These are phyloP conservation scores for Spiromastix sp. DNA, from an alignment of 2,329 filamentous ascomycete species.

Conservation along the genomic window DNA sequence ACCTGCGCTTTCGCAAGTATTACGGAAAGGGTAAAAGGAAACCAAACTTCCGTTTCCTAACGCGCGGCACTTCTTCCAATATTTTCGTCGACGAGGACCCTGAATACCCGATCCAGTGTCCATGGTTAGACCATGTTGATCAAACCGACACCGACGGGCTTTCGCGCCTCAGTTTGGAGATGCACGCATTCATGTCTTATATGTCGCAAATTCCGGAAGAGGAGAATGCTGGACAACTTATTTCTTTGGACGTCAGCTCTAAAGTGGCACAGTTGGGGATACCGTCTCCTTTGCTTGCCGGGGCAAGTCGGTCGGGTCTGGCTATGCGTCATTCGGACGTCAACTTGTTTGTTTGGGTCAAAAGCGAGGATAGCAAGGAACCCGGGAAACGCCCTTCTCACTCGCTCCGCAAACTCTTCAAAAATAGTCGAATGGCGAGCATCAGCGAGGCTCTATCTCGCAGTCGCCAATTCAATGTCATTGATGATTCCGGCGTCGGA, in stretches of 20 bases:
- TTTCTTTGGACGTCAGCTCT: slow-evolving; percentile 20
- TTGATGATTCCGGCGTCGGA: slow-evolving; percentile 14
- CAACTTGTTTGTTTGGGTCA: slow-evolving; percentile 36
- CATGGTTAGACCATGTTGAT: slow-evolving; percentile 24
- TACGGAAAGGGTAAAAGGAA: neutral
- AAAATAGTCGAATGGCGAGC: too few relatives aligned
- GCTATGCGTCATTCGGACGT: slow-evolving; percentile 45
- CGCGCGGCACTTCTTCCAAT: too few relatives aligned
- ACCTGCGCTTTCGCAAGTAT: neutral
- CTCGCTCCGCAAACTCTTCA: neutral
- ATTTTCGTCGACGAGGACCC: neutral
- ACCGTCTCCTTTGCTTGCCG: slow-evolving; percentile 36
- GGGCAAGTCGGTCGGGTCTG: slow-evolving; percentile 44
- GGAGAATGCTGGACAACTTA: slow-evolving; percentile 17
- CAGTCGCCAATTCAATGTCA: slow-evolving; percentile 12
- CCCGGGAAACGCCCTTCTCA: slow-evolving; percentile 17
- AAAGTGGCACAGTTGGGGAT: slow-evolving; percentile 19
- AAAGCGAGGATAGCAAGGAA: slow-evolving; percentile 16
- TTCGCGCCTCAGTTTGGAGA: slow-evolving; percentile 33
- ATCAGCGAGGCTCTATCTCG: too few relatives aligned
- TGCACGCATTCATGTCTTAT: slow-evolving; percentile 36
- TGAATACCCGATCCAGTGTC: slow-evolving; percentile 7
- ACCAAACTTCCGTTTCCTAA: too few relatives aligned
- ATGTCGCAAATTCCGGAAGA: slow-evolving; percentile 36
- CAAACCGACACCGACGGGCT: slow-evolving; percentile 13